phyloP scores from a whole-genome alignment of 2,329 filamentous ascomycete genomes.

The Trichoderma asperellum region DNA sequence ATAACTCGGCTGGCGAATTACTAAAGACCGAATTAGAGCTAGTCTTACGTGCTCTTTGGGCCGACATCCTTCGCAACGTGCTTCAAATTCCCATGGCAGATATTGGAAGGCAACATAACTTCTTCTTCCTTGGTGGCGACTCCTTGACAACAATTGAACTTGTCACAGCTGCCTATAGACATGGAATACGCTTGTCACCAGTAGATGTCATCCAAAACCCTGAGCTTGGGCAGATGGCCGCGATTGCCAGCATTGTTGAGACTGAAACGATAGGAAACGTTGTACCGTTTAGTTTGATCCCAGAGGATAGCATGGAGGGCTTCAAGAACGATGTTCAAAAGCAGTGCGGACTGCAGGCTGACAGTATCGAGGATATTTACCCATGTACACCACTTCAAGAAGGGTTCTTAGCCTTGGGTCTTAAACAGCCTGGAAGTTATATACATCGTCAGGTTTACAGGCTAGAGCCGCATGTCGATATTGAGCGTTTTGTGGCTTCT shows the following conservation, averaged over 20 bases:
- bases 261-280: neutral
- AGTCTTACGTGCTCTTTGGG: constrained; percentile 16
- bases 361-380: constrained; percentile 13
- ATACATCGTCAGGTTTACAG: constrained; percentile 21
- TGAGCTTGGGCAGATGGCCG: constrained; percentile 13
- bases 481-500: constrained; percentile 29
- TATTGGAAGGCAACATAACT: constrained; percentile 29
- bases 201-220: constrained; percentile 9
- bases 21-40: constrained; percentile 17
- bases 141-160: constrained; percentile 19
- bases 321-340: neutral
- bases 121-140: constrained; percentile 21
- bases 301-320: neutral
- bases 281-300: constrained; percentile 8
- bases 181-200: constrained; percentile 15
- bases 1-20: neutral
- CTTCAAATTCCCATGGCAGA: neutral
- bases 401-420: constrained; percentile 14
- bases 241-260: constrained; percentile 4
- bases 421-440: constrained; percentile 23
- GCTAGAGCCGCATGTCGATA: neutral
- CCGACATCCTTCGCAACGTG: constrained; percentile 9
- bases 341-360: neutral
- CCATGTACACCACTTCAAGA: constrained; percentile 24
- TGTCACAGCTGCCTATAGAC: constrained; percentile 12